Evolutionary conservation across 306 rosid species (phyloP).

Genomic region (Herpetospermum pedunculosum): DNA sequence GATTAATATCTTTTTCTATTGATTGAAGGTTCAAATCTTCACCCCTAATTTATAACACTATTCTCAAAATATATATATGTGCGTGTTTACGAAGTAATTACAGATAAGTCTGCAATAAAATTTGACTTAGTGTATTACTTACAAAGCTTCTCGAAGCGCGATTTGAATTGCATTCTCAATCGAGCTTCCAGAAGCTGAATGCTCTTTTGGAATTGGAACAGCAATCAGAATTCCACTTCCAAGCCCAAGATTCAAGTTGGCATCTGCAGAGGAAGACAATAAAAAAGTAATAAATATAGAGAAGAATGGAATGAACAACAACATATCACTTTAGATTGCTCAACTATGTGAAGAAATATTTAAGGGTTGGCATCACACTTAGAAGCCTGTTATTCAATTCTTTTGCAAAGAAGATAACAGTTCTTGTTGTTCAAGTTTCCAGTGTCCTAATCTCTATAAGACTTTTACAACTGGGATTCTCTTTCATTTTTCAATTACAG

Average conservation of each 20-base stretch:
- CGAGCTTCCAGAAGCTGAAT: conserved; percentile 57
- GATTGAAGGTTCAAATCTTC: background rate
- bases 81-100: background rate
- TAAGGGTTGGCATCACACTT: background rate
- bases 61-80: background rate
- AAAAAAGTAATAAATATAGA: background rate
- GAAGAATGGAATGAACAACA: background rate
- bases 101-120: background rate
- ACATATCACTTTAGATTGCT: background rate
- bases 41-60: background rate
- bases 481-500: background rate
- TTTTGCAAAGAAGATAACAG: background rate
- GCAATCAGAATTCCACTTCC: conserved; percentile 72
- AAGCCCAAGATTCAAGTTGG: conserved; percentile 50
- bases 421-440: background rate
- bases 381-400: background rate
- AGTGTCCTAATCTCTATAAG: background rate
- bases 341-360: background rate
- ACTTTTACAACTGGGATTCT: background rate
- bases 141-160: conserved; percentile 78
- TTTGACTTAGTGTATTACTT: background rate
- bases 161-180: conserved; percentile 69
- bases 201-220: conserved; percentile 80
- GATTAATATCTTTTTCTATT: background rate
- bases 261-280: conserved; percentile 33